Evolutionary conservation across 768 basidiomycete genomes (phyloP).

Genomic region (Macrolepiota dolichaula): DNA sequence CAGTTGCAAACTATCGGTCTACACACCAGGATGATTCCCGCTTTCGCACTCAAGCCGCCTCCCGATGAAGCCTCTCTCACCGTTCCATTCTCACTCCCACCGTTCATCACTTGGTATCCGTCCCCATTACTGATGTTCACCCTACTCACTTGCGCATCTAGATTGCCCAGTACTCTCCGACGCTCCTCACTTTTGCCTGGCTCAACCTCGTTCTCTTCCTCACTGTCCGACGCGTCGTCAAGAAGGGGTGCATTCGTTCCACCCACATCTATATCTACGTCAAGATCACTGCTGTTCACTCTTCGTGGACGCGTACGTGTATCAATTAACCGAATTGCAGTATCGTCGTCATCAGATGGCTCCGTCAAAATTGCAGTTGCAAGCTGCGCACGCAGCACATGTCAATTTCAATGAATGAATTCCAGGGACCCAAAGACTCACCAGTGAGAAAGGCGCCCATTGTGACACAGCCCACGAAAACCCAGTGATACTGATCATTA

Average conservation of each 20-base stretch:
- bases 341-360: slow-evolving; percentile 28
- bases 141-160: slow-evolving; percentile 47
- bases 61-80: slow-evolving; percentile 15
- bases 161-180: slow-evolving; percentile 34
- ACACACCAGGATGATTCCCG: slow-evolving; percentile 82
- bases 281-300: slow-evolving; percentile 13
- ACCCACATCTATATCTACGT: slow-evolving; percentile 15
- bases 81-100: background rate
- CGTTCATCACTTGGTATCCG: slow-evolving; percentile 25
- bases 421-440: slow-evolving; percentile 29
- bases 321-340: slow-evolving; percentile 42
- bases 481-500: slow-evolving; percentile 76
- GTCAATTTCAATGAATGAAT: background rate
- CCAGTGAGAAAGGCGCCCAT: slow-evolving; percentile 92
- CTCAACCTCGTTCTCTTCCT: slow-evolving; percentile 25
- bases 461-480: slow-evolving; percentile 91
- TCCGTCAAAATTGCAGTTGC: slow-evolving; percentile 83
- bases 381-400: slow-evolving; percentile 41
- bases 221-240: slow-evolving; percentile 25
- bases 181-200: slow-evolving; percentile 19
- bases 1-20: background rate
- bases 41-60: slow-evolving; percentile 66
- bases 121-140: slow-evolving; percentile 34
- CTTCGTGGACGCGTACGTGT: slow-evolving; percentile 31
- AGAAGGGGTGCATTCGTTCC: slow-evolving; percentile 29